Evolutionary conservation across 192 early-diverging fungal genomes (phyloP).

Genomic region (Jimgerdemannia lactiflua): DNA sequence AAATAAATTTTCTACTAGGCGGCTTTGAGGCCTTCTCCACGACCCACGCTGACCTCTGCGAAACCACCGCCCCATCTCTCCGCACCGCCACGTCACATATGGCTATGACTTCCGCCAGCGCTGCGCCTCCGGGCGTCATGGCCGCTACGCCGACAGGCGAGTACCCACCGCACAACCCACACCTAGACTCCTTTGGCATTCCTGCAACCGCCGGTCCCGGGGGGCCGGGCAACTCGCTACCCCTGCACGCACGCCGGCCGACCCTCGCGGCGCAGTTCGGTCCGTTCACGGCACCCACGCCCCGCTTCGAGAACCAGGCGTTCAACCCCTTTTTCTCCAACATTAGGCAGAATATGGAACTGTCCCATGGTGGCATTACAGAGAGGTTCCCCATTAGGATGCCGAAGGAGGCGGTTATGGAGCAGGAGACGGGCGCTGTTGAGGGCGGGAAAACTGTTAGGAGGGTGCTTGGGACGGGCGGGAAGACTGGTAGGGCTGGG

Average conservation of each 20-base stretch:
- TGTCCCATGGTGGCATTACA: slow-evolving; percentile 47
- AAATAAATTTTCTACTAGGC: slow-evolving; percentile 27
- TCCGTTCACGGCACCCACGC: slow-evolving; percentile 46
- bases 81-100: background rate
- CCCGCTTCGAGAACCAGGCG: slow-evolving; percentile 51
- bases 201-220: no score
- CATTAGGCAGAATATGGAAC: slow-evolving; percentile 58
- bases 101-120: background rate
- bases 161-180: background rate
- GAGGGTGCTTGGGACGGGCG: no score
- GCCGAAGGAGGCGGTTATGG: no score
- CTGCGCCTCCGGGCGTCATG: slow-evolving; percentile 1
- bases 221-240: no score
- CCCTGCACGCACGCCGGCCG: slow-evolving; percentile 17
- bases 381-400: slow-evolving; percentile 53
- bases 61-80: slow-evolving; percentile 15
- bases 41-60: slow-evolving; percentile 24
- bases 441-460: no score
- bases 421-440: slow-evolving; percentile 12
- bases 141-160: background rate
- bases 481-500: no score
- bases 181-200: no score
- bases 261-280: slow-evolving; percentile 27
- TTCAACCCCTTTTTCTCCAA: slow-evolving; percentile 62
- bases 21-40: slow-evolving; percentile 42